Evolutionary conservation across 2,329 filamentous ascomycete genomes (phyloP).

Genomic region (Cladophialophora immunda): DNA sequence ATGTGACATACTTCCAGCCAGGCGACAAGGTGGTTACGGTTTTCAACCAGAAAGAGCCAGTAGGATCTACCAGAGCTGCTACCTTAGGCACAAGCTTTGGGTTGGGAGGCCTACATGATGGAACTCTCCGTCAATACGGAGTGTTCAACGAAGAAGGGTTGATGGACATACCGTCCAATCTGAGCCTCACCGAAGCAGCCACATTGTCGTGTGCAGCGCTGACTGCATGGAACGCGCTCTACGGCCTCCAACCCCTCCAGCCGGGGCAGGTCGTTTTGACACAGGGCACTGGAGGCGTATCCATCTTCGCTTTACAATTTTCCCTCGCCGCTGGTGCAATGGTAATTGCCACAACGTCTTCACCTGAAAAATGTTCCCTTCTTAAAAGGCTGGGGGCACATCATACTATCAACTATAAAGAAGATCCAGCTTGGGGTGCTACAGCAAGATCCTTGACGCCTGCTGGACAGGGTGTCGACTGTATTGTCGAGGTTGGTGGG

Average conservation of each 20-base stretch:
- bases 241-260: slow-evolving; percentile 57
- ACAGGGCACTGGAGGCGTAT: slow-evolving; percentile 68
- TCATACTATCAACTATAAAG: not conserved
- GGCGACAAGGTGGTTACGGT: not conserved
- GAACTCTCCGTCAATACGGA: slow-evolving; percentile 71
- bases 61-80: too few species aligned
- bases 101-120: slow-evolving; percentile 73
- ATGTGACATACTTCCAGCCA: too few species aligned
- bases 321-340: slow-evolving; percentile 57
- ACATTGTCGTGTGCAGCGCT: slow-evolving; percentile 68
- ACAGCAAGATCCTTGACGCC: not conserved
- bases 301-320: slow-evolving; percentile 60
- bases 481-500: not conserved
- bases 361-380: slow-evolving; percentile 55
- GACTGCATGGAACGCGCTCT: slow-evolving; percentile 73
- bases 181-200: slow-evolving; percentile 62
- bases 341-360: slow-evolving; percentile 68
- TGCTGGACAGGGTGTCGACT: not conserved
- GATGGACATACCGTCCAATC: slow-evolving; percentile 66
- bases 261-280: slow-evolving; percentile 66
- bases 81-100: too few species aligned
- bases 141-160: slow-evolving; percentile 74
- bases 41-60: too few species aligned
- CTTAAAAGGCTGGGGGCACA: not conserved
- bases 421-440: not conserved